Conservation (phyloP, 768 basidiomycete genomes). For the Lactifluus volemus region DNA sequence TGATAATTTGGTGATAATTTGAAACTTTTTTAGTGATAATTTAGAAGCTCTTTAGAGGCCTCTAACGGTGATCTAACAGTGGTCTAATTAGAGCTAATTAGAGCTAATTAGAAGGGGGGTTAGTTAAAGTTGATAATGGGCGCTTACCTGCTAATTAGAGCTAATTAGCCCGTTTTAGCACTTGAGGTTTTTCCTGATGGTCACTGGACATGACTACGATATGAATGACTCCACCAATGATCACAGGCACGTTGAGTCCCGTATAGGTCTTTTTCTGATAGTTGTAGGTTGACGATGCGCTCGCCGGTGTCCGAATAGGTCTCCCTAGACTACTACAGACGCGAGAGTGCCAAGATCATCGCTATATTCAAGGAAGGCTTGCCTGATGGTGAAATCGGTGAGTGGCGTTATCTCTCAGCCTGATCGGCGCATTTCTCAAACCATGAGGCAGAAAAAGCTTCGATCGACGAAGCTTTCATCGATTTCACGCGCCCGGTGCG, state of each 20-base stretch:
- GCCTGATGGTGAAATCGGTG: constrained; percentile 77
- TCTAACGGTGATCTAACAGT: no score
- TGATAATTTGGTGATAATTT: no score
- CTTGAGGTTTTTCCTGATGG: no score
- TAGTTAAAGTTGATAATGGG: no score
- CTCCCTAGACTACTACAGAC: constrained; percentile 86
- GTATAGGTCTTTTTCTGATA: background rate
- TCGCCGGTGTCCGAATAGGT: constrained; percentile 40
- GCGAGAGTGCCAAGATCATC: constrained; percentile 84
- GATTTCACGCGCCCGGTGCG: constrained; percentile 84
- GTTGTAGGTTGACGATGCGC: background rate
- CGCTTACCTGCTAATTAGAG: no score
- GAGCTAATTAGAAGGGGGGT: no score
- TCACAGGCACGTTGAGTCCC: background rate
- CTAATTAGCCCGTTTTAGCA: no score
- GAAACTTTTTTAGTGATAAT: no score
- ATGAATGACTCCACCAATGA: background rate
- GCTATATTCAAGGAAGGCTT: constrained; percentile 72
- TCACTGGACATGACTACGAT: background rate
- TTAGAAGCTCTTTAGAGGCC: no score
- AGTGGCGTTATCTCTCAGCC: constrained; percentile 14
- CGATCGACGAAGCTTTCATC: constrained; percentile 95
- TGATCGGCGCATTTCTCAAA: background rate
- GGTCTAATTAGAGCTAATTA: no score
- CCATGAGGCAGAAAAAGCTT: constrained; percentile 72